These are phyloP conservation scores for Penicillium cinerascens DNA, from an alignment of 495 filamentous ascomycete genomes.

Conservation along the genomic window DNA sequence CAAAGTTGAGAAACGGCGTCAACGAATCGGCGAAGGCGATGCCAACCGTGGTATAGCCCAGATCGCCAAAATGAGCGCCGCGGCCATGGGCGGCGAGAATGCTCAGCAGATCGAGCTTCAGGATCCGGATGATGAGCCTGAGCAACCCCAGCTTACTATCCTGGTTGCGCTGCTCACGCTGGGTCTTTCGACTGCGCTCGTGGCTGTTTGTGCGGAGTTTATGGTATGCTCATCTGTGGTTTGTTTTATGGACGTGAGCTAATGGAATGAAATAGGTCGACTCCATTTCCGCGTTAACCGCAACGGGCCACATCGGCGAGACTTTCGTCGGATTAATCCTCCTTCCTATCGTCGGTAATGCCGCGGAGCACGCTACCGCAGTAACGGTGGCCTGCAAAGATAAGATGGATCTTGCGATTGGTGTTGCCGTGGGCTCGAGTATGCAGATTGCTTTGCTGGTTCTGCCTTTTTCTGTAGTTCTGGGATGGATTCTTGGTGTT, in stretches of 20 bases:
- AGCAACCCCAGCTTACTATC: conserved; percentile 69
- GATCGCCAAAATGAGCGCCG: conserved; percentile 53
- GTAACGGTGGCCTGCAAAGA: conserved; percentile 85
- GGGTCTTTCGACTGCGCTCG: conserved; percentile 66
- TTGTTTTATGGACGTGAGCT: no score
- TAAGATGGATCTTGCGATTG: conserved; percentile 87
- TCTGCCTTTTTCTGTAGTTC: conserved; percentile 71
- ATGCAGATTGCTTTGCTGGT: conserved; percentile 86
- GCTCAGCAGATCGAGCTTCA: conserved; percentile 44
- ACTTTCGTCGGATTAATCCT: conserved; percentile 84
- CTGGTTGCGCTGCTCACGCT: conserved; percentile 68
- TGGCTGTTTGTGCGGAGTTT: conserved; percentile 86
- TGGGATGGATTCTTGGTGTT: conserved; percentile 72
- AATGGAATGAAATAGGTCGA: conserved; percentile 33
- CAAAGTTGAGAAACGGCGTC: conserved; percentile 60
- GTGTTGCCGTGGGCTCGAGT: conserved; percentile 77
- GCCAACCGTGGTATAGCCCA: conserved; percentile 56
- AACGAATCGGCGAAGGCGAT: conserved; percentile 53
- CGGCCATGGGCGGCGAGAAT: conserved; percentile 33
- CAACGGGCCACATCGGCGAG: conserved; percentile 51
- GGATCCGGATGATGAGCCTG: conserved; percentile 56
- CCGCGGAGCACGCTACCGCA: conserved; percentile 82
- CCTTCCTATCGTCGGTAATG: conserved; percentile 86
- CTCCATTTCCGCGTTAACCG: conserved; percentile 69
- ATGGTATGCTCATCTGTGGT: conserved; percentile 58